Conservation (phyloP, 2,329 filamentous ascomycete genomes). For the Venturia asperata region DNA sequence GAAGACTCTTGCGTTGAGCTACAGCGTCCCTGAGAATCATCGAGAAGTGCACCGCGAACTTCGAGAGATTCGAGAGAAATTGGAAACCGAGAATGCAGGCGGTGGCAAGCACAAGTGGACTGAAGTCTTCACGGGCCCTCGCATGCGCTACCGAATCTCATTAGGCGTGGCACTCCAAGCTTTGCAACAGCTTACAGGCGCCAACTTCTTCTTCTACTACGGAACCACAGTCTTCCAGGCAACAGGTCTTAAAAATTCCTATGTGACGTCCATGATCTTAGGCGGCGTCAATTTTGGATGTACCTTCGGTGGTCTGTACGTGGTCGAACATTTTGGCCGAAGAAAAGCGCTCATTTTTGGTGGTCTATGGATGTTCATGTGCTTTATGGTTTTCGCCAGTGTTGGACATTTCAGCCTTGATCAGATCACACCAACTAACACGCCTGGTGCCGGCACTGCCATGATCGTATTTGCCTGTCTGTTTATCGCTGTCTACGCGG, state of each 20-base stretch:
- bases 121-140: constrained; percentile 58
- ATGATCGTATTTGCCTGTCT: constrained; percentile 64
- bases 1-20: constrained; percentile 46
- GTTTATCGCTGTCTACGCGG: constrained; percentile 59
- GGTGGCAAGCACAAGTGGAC: constrained; percentile 52
- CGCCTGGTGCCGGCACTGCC: constrained; percentile 46
- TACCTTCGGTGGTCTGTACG: constrained; percentile 41
- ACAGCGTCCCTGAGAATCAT: constrained; percentile 50
- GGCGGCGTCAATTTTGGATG: constrained; percentile 43
- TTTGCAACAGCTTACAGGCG: constrained; percentile 61
- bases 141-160: constrained; percentile 58
- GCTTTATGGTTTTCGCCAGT: constrained; percentile 50
- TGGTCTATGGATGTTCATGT: constrained; percentile 46
- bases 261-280: constrained; percentile 43
- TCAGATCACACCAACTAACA: constrained; percentile 28
- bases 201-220: constrained; percentile 59
- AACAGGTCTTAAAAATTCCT: constrained; percentile 37
- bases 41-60: constrained; percentile 47
- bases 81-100: constrained; percentile 45
- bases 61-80: constrained; percentile 49
- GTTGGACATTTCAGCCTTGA: constrained; percentile 40
- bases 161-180: constrained; percentile 58
- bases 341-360: constrained; percentile 41
- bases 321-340: constrained; percentile 42
- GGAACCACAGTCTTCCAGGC: constrained; percentile 41